A percentile compares a stretch with the other conserved stretches of the same genome.
phyloP scores from a whole-genome alignment of 495 filamentous ascomycete species.

The Aspergillus coremiiformis region DNA sequence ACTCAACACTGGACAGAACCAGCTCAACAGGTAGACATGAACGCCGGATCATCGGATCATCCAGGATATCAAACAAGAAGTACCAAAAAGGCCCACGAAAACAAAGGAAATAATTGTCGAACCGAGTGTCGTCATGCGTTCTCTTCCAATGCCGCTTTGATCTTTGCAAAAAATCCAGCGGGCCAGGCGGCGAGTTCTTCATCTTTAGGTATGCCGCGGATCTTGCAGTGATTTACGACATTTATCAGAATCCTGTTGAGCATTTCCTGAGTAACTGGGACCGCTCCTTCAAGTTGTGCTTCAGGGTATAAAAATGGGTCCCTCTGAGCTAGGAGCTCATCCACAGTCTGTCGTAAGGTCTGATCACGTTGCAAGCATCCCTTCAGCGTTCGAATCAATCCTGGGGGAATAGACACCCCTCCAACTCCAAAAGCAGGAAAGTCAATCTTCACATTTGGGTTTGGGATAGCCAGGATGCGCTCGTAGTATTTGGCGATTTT shows the following conservation, averaged over 20 bases:
- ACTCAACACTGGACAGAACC: neutral
- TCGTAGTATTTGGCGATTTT: slow-evolving; percentile 80
- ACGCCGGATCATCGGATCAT: slow-evolving; percentile 15
- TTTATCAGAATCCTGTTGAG: slow-evolving; percentile 67
- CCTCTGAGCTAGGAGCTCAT: slow-evolving; percentile 58
- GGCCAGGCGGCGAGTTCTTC: slow-evolving; percentile 68
- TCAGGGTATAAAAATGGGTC: slow-evolving; percentile 84
- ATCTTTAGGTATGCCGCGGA: slow-evolving; percentile 58
- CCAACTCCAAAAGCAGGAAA: slow-evolving; percentile 73
- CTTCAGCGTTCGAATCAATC: slow-evolving; percentile 65
- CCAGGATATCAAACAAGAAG: slow-evolving; percentile 12
- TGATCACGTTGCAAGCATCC: slow-evolving; percentile 76
- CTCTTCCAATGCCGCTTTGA: slow-evolving; percentile 56
- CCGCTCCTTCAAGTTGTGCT: slow-evolving; percentile 48
- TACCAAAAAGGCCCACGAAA: neutral
- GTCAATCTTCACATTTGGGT: slow-evolving; percentile 74
- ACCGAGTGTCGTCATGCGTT: slow-evolving; percentile 22
- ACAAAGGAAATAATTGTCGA: slow-evolving; percentile 14
- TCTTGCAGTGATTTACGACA: slow-evolving; percentile 67
- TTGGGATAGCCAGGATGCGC: slow-evolving; percentile 74
- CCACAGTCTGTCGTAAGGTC: slow-evolving; percentile 66
- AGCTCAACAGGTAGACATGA: slow-evolving; percentile 1
- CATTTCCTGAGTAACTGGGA: slow-evolving; percentile 70
- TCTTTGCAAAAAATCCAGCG: slow-evolving; percentile 54
- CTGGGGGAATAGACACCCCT: slow-evolving; percentile 59